Conservation (phyloP, 139 green algal species). For the Pycnococcus provasolii region DNA sequence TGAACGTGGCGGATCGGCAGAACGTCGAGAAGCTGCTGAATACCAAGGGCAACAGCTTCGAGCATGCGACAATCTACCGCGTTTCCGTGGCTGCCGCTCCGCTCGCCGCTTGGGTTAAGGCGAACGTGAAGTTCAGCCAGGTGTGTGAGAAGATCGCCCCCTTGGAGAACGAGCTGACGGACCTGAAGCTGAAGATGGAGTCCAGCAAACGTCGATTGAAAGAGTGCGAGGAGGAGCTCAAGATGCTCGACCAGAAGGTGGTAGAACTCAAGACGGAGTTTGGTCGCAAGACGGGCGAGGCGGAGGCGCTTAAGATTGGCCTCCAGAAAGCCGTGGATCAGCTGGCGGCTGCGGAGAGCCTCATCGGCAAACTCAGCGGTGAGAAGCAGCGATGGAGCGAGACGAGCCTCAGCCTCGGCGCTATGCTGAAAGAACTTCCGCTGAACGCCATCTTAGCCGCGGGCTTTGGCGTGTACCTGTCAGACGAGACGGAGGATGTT, state of each 20-base stretch:
- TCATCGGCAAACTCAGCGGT: conserved; percentile 58
- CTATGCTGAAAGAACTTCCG: conserved; percentile 40
- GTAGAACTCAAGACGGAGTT: conserved; percentile 57
- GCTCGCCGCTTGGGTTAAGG: conserved; percentile 61
- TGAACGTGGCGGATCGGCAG: conserved; percentile 20
- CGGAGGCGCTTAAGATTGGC: conserved; percentile 46
- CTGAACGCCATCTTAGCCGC: conserved; percentile 39
- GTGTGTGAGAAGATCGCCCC: conserved; percentile 49
- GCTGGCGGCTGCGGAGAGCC: conserved; percentile 44
- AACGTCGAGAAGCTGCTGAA: conserved; percentile 27
- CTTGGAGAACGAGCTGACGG: conserved; percentile 48
- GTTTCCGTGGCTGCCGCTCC: conserved; percentile 62
- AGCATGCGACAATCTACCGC: conserved; percentile 53
- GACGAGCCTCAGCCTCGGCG: conserved; percentile 39
- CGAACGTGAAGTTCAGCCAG: conserved; percentile 41
- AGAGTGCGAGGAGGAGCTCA: conserved; percentile 59
- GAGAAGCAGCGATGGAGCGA: conserved; percentile 59
- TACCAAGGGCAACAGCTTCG: conserved; percentile 46
- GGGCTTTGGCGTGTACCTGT: conserved; percentile 55
- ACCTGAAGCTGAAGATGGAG: conserved; percentile 41
- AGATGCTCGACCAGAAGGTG: conserved; percentile 46
- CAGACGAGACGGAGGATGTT: conserved; percentile 41
- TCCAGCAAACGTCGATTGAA: conserved; percentile 41
- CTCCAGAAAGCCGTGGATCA: conserved; percentile 56
- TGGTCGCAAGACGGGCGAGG: conserved; percentile 49